Conservation (phyloP, 306 rosid genomes). For the Dryas drummondii region DNA sequence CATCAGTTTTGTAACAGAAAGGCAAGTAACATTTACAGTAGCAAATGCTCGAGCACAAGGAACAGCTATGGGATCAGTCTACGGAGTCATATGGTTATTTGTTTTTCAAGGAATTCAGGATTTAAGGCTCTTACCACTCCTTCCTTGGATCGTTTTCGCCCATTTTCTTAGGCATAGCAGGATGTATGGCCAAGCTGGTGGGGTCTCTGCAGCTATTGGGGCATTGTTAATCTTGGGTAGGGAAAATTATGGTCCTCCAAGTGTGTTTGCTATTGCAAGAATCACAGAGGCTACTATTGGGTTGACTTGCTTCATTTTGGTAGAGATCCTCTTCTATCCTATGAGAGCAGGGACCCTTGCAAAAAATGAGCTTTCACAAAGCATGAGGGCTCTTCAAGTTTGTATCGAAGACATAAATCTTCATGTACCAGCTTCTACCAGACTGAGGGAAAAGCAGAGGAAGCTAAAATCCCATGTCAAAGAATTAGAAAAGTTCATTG, state of each 20-base stretch:
- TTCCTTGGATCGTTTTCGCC: constrained; percentile 68
- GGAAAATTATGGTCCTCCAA: constrained; percentile 53
- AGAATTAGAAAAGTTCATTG: constrained; percentile 41
- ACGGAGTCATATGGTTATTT: constrained; percentile 59
- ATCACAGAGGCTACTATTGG: constrained; percentile 65
- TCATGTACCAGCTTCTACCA: constrained; percentile 24
- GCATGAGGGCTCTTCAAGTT: constrained; percentile 45
- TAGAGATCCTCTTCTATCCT: constrained; percentile 54
- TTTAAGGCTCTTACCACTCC: constrained; percentile 46
- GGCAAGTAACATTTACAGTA: constrained; percentile 58
- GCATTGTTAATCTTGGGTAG: constrained; percentile 79
- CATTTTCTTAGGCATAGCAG: constrained; percentile 65
- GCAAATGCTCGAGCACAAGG: constrained; percentile 80
- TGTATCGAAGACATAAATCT: constrained; percentile 39
- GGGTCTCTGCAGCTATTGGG: constrained; percentile 62
- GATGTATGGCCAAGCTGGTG: constrained; percentile 90
- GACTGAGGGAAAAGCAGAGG: constrained; percentile 38
- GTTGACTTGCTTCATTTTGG: constrained; percentile 48
- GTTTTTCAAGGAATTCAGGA: constrained; percentile 31
- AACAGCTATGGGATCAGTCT: constrained; percentile 74
- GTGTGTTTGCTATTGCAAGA: constrained; percentile 65
- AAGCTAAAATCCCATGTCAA: constrained; percentile 42
- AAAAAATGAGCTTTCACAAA: constrained; percentile 50
- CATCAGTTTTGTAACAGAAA: constrained; percentile 48
- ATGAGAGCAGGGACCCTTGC: constrained; percentile 68